Base-by-base conservation (phyloP, 192 early-diverging fungal species). In the Entomortierella lignicola region DNA sequence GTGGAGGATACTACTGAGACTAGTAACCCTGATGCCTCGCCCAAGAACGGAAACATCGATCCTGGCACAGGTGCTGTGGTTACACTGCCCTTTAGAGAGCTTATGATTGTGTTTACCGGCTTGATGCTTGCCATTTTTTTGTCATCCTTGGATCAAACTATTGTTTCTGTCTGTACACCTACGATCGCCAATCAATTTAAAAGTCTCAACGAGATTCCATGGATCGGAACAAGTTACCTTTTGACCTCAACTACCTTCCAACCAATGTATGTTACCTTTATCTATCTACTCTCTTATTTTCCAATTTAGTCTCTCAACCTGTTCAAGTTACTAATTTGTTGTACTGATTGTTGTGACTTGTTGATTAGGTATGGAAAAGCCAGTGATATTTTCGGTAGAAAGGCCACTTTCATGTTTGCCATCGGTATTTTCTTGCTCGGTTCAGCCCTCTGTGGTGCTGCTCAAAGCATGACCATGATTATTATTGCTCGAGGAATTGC, bases 341-440 rank as follows among this genome's bases (percentile, higher is more conserved):
- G 17, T 10, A 0, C 43, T 25, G 6, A 42, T 18, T 30, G n/a
- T 32, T 63, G 79, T 52, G 39, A 7, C 4, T 37, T 37, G 15
- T 63, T 37, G 55, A 41, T 29, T 39, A 73, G 82, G 18, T 94
- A 90, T 82, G 92, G 94, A 41, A 90, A 90, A 37, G 74, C 91
- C 27, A 77, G 87, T 50, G 92, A 95, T 71, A 92, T 94, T 43
- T 93, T 92, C 80, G 94, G 93, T n/a, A 86, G 93, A 48, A 94
- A 91, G 72, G 26, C 72, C 17, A 79, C 82, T 30, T 89, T 92
- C 69, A 39, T 96, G 50, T 72, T 87, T 55, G 86, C 91, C 23
- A 82, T 94, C 10, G 34, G 34, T 10, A 10, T 37, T 10, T 37
- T 37, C 34, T 37, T 37, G 34, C 4, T 37, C 10, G 34, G 34